Evolutionary conservation across 176 grass and related monocot species (phyloP).

Genomic region (Elymus sibiricus): DNA sequence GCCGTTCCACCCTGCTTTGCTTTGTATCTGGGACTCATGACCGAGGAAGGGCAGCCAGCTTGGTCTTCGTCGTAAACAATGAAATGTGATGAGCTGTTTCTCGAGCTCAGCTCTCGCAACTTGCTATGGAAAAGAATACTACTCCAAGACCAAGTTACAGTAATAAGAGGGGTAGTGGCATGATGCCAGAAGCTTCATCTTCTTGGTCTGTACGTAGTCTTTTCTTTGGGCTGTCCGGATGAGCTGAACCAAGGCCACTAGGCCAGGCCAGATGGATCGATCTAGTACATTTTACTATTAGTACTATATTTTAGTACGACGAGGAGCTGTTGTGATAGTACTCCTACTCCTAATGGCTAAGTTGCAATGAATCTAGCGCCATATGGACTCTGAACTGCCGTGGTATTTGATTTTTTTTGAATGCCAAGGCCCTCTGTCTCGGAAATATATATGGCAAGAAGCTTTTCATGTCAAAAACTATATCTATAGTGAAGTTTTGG

Average conservation of each 20-base stretch:
- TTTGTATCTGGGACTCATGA: background rate
- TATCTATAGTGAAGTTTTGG: too few relatives aligned
- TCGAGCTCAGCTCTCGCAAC: background rate
- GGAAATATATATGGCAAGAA: too few relatives aligned
- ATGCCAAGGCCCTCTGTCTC: background rate
- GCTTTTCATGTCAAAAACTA: too few relatives aligned
- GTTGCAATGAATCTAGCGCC: background rate
- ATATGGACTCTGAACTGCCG: background rate
- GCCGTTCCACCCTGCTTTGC: background rate
- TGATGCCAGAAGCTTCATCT: background rate
- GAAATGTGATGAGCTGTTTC: conserved; percentile 11
- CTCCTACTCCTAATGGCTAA: too few relatives aligned
- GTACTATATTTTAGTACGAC: background rate
- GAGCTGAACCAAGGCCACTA: background rate
- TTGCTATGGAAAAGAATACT: background rate
- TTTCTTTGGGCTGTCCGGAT: background rate
- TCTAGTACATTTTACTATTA: background rate
- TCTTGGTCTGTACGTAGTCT: background rate
- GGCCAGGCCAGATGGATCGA: background rate
- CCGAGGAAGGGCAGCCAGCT: background rate
- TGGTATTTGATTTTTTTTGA: background rate
- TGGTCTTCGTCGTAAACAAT: background rate
- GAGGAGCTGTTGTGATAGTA: background rate
- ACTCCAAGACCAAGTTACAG: too few relatives aligned
- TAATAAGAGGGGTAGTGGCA: background rate